phyloP scores from a whole-genome alignment of 257 asterid genomes.

The Thymus quinquecostatus region DNA sequence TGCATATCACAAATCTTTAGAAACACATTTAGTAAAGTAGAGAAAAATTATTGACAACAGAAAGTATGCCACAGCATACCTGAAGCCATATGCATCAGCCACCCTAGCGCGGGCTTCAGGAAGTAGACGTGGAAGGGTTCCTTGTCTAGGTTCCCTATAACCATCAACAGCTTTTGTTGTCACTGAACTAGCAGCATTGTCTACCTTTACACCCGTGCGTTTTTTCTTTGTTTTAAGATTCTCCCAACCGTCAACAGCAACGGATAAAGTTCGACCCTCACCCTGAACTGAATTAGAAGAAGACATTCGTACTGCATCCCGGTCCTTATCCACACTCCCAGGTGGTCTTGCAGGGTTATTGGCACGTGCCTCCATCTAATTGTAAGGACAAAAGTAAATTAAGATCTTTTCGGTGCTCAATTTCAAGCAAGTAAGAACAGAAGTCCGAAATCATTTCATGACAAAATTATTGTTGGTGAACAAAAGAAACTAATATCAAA shows the following conservation, averaged over 20 bases:
- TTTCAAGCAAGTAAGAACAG: conserved; percentile 27
- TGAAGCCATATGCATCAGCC: conserved; percentile 69
- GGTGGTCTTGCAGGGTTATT: conserved; percentile 60
- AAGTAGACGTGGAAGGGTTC: conserved; percentile 62
- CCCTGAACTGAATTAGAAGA: conserved; percentile 56
- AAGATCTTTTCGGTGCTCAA: conserved; percentile 22
- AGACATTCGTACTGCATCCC: conserved; percentile 63
- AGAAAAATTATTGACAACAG: conserved; percentile 24
- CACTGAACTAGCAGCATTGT: conserved; percentile 50
- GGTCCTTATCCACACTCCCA: conserved; percentile 68
- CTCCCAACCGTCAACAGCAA: conserved; percentile 89
- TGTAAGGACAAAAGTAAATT: conserved; percentile 34
- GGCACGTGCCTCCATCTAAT: conserved; percentile 67
- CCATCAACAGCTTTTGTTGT: conserved; percentile 63
- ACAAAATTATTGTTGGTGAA: conserved; percentile 25
- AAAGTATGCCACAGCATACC: conserved; percentile 47
- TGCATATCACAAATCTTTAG: conserved; percentile 25
- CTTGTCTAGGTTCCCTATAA: conserved; percentile 72
- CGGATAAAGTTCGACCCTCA: conserved; percentile 63
- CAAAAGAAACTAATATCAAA: conserved; percentile 11
- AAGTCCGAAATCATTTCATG: conserved; percentile 19
- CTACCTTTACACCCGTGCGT: conserved; percentile 87
- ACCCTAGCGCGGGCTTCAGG: conserved; percentile 71
- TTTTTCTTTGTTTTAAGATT: conserved; percentile 88
- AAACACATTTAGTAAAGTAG: conserved; percentile 14